phyloP scores from a whole-genome alignment of 1,284 basidiomycete species.

The Papiliotrema fonsecae region DNA sequence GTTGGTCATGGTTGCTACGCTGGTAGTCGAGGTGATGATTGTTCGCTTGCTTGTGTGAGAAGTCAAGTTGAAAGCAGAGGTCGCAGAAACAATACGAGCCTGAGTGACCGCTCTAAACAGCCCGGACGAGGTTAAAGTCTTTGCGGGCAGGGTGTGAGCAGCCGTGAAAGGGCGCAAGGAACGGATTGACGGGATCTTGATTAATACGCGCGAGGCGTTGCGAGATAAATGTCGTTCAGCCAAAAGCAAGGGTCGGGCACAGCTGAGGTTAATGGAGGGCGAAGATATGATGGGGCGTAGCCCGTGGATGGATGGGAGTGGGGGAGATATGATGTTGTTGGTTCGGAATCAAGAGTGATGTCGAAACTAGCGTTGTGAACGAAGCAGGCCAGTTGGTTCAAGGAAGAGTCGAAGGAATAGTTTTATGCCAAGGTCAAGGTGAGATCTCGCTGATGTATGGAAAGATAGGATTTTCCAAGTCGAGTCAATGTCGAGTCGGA shows the following conservation, averaged over 20 bases:
- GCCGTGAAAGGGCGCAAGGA: too few relatives aligned
- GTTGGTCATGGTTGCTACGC: neutral
- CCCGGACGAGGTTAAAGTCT: neutral
- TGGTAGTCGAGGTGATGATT: neutral
- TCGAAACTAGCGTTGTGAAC: too few relatives aligned
- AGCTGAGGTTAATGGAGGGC: neutral
- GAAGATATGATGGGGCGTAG: constrained; percentile 1
- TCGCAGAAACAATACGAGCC: neutral
- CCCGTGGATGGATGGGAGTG: neutral
- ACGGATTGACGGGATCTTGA: too few relatives aligned
- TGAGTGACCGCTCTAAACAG: neutral
- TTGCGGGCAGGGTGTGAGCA: neutral
- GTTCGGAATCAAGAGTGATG: neutral
- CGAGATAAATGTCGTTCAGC: neutral
- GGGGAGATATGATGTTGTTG: neutral
- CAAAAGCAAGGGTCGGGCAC: neutral
- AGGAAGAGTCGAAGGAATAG: neutral
- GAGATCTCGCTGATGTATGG: neutral
- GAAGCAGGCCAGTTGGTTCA: too few relatives aligned
- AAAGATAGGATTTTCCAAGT: neutral
- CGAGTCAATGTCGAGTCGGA: neutral
- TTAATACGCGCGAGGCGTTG: neutral
- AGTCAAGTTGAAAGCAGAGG: neutral
- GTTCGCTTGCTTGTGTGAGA: neutral
- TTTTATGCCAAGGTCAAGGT: neutral